Percentiles rank a stretch among this genome's conserved stretches.
phyloP scores from a whole-genome alignment of 164 flowering plant species.

The Umbellularia californica region DNA sequence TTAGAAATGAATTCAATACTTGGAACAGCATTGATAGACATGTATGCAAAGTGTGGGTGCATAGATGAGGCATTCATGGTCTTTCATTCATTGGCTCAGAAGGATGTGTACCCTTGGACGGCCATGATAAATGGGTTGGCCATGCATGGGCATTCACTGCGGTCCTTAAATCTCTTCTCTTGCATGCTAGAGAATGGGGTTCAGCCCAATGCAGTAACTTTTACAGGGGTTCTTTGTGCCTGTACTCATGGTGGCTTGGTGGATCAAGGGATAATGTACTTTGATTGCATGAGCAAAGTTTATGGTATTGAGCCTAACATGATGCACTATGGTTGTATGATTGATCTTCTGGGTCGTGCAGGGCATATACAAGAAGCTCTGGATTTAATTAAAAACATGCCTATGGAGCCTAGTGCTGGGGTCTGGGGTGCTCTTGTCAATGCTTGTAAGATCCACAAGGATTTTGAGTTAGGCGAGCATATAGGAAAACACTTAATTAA shows the following conservation, averaged over 20 bases:
- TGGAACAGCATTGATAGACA: constrained; percentile 39
- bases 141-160: constrained; percentile 28
- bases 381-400: constrained; percentile 22
- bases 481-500: constrained; percentile 29
- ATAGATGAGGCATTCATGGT: constrained; percentile 29
- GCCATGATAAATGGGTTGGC: constrained; percentile 39
- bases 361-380: constrained; percentile 26
- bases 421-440: constrained; percentile 34
- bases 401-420: constrained; percentile 27
- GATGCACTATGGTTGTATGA: constrained; percentile 31
- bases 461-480: constrained; percentile 24
- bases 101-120: constrained; percentile 37
- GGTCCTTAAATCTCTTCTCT: constrained; percentile 25
- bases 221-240: constrained; percentile 33
- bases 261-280: constrained; percentile 23
- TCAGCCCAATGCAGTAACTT: constrained; percentile 32
- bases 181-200: constrained; percentile 25
- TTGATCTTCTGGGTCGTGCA: constrained; percentile 27
- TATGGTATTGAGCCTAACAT: constrained; percentile 25
- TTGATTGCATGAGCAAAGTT: constrained; percentile 22
- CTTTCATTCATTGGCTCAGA: constrained; percentile 17
- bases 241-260: constrained; percentile 39
- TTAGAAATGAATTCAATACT: constrained; percentile 18
- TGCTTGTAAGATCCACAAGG: constrained; percentile 37
- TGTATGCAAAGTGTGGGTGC: constrained; percentile 54